Percentiles rank a stretch among this genome's conserved stretches.
Conservation (phyloP, 305 asterid genomes). For the Solanum hybrid region DNA sequence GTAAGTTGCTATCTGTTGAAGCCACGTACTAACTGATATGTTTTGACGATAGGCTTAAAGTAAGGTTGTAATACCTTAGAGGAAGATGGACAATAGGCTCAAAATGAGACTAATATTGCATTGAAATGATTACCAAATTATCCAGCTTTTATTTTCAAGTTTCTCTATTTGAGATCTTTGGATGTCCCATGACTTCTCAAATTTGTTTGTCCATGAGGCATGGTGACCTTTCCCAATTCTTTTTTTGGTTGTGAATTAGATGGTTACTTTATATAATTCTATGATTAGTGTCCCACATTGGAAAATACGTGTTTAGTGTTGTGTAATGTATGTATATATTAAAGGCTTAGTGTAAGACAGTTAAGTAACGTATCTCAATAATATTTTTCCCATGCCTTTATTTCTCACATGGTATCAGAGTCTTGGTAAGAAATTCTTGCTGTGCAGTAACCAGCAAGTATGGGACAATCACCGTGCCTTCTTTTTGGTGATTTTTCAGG, state of each 20-base stretch:
- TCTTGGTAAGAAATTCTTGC: neutral
- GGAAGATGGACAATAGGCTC: neutral
- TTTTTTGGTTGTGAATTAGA: neutral
- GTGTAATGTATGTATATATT: neutral
- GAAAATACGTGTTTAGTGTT: neutral
- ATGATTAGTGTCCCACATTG: neutral
- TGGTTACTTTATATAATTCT: neutral
- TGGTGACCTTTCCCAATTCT: neutral
- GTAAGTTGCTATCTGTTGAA: neutral
- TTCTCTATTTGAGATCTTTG: neutral
- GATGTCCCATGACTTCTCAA: neutral
- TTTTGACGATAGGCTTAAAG: neutral
- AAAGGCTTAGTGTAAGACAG: neutral
- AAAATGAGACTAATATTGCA: neutral
- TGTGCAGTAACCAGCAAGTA: neutral
- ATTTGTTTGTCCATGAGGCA: neutral
- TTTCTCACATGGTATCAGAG: neutral
- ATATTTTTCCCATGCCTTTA: neutral
- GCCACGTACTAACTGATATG: neutral
- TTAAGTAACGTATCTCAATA: neutral
- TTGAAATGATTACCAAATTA: neutral
- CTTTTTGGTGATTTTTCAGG: neutral
- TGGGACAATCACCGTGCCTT: neutral
- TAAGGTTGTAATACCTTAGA: neutral
- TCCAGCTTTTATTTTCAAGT: neutral